A percentile compares a stretch with the other conserved stretches of the same genome.
These are phyloP conservation scores for Phytopythium cucurbitacearum DNA, from an alignment of 352 stramenopile species.

Conservation along the genomic window DNA sequence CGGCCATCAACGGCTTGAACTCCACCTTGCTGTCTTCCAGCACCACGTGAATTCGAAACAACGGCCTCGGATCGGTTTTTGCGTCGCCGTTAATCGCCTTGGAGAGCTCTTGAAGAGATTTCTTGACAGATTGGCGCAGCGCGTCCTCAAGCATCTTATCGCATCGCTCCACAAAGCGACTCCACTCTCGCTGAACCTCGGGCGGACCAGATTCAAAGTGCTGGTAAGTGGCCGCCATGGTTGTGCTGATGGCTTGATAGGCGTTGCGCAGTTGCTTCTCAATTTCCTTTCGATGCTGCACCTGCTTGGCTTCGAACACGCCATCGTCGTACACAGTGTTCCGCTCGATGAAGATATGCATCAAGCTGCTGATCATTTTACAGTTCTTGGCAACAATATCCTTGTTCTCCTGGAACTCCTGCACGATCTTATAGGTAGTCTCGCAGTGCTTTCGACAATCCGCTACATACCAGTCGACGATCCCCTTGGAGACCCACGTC, in stretches of 20 bases:
- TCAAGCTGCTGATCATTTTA: slow-evolving; percentile 83
- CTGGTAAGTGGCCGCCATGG: slow-evolving; percentile 89
- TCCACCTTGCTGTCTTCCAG: slow-evolving; percentile 92
- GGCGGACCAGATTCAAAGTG: slow-evolving; percentile 87
- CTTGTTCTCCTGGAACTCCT: slow-evolving; percentile 89
- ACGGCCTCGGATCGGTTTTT: slow-evolving; percentile 87
- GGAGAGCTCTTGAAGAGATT: slow-evolving; percentile 92
- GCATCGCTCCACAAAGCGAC: slow-evolving; percentile 84
- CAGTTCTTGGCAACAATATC: slow-evolving; percentile 85
- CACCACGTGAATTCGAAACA: slow-evolving; percentile 93
- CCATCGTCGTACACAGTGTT: slow-evolving; percentile 93
- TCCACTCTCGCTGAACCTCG: slow-evolving; percentile 92
- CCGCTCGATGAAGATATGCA: slow-evolving; percentile 92
- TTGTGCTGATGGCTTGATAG: slow-evolving; percentile 84
- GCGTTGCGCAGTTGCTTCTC: slow-evolving; percentile 72
- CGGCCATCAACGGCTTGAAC: slow-evolving; percentile 92
- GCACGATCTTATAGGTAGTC: slow-evolving; percentile 85
- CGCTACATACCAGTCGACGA: slow-evolving; percentile 91
- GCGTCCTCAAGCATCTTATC: slow-evolving; percentile 91
- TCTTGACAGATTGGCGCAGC: slow-evolving; percentile 91
- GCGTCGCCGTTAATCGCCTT: slow-evolving; percentile 93
- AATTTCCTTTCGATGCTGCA: slow-evolving; percentile 82
- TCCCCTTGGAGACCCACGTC: slow-evolving; percentile 91
- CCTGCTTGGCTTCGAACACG: slow-evolving; percentile 91
- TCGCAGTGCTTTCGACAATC: slow-evolving; percentile 89